Evolutionary conservation across 306 rosid species (phyloP).

Genomic region (Mimosa bimucronata): DNA sequence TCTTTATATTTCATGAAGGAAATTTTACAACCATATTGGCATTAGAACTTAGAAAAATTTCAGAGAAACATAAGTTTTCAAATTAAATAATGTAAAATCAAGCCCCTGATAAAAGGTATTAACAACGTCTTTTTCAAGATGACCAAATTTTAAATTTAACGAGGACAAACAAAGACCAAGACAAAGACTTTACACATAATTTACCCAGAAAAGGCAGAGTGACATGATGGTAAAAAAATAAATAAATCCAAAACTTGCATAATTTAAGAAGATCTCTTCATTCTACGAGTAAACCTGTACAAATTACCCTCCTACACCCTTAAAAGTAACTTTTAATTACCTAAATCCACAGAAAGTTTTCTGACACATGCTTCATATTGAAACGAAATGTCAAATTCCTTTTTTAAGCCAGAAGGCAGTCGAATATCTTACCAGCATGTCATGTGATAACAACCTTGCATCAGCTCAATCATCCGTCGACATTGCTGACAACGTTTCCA

Average conservation of each 20-base stretch:
- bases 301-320: background rate
- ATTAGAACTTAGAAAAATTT: background rate
- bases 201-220: background rate
- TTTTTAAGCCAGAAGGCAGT: constrained; percentile 9
- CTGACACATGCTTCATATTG: background rate
- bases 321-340: constrained; percentile 1
- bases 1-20: background rate
- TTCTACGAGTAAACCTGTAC: background rate
- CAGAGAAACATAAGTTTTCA: background rate
- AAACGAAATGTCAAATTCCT: background rate
- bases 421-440: constrained; percentile 78
- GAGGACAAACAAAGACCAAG: background rate
- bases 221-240: background rate
- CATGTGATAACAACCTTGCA: constrained; percentile 92
- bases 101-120: background rate
- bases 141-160: background rate
- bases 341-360: background rate
- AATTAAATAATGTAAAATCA: background rate
- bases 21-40: background rate
- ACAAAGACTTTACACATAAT: background rate
- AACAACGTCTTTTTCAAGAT: background rate
- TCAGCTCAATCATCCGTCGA: constrained; percentile 79
- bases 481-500: constrained; percentile 97
- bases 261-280: background rate
- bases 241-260: constrained; percentile 16